Percentiles rank a stretch among this genome's conserved stretches.
These are phyloP conservation scores for Sisymbrium irio DNA, from an alignment of 345 rosid species.

Conservation along the genomic window DNA sequence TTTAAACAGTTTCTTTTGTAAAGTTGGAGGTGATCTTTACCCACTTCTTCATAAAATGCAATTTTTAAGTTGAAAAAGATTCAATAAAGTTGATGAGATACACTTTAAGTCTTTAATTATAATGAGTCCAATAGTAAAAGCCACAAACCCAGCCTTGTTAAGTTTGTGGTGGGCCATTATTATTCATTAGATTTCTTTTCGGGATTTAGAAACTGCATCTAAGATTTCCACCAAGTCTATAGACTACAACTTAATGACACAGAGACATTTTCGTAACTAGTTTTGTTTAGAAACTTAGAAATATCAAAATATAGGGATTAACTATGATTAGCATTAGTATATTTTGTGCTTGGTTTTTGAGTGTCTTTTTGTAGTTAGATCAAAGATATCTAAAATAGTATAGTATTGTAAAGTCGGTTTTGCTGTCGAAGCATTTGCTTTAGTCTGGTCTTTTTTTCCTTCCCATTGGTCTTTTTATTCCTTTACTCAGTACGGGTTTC, in stretches of 20 bases:
- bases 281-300: not conserved
- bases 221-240: not conserved
- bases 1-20: constrained; percentile 7
- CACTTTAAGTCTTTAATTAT: constrained; percentile 32
- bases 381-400: too few species aligned
- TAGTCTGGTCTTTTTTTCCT: too few species aligned
- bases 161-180: constrained; percentile 21
- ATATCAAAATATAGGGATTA: not conserved
- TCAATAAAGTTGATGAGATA: constrained; percentile 18
- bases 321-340: not conserved
- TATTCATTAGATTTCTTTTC: not conserved
- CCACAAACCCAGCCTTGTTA: constrained; percentile 35
- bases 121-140: constrained; percentile 38
- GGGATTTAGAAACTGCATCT: not conserved
- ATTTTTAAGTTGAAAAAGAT: constrained; percentile 11
- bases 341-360: not conserved
- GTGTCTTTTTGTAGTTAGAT: too few species aligned
- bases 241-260: not conserved
- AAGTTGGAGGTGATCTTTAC: constrained; percentile 32
- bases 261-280: not conserved
- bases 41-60: constrained; percentile 27
- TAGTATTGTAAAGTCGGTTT: not conserved
- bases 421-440: not conserved
- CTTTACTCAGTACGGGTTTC: not conserved
- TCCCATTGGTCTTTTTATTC: not conserved